These are phyloP conservation scores for Insectozyma bohioensis DNA, from an alignment of 1,139 yeast genomes.

Conservation along the genomic window DNA sequence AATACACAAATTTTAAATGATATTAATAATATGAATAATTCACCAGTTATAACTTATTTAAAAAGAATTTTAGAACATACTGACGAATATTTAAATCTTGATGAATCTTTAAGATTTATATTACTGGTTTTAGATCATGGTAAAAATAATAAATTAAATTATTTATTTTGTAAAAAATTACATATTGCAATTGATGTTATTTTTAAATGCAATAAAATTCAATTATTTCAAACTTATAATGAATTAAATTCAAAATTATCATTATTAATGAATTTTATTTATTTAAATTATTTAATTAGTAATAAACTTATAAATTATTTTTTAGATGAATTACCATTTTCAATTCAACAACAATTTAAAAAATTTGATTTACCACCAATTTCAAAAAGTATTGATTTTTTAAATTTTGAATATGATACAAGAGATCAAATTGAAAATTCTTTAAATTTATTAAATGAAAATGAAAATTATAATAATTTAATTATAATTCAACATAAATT, in stretches of 20 bases:
- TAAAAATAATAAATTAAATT: constrained; percentile 6
- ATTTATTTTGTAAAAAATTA: constrained; percentile 6
- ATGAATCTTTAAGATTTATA: constrained; percentile 18
- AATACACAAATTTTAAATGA: constrained; percentile 3
- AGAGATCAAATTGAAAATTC: too few species aligned
- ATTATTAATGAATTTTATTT: constrained; percentile 16
- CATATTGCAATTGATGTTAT: constrained; percentile 8
- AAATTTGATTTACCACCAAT: constrained; percentile 29
- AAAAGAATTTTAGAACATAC: constrained; percentile 1
- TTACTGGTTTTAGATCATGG: constrained; percentile 31
- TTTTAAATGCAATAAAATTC: constrained; percentile 3
- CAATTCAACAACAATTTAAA: constrained; percentile 16
- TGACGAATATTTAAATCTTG: constrained; percentile 4
- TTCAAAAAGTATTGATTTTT: constrained; percentile 21
- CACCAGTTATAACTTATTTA: neutral
- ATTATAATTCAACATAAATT: constrained; percentile 9
- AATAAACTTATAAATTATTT: constrained; percentile 16
- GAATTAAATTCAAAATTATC: constrained; percentile 25
- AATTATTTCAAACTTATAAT: constrained; percentile 18
- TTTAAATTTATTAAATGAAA: too few species aligned
- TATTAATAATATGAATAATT: constrained; percentile 1
- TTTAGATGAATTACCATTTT: constrained; percentile 17
- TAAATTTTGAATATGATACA: constrained; percentile 12
- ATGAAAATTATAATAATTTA: constrained; percentile 9
- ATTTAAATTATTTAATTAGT: constrained; percentile 21